Conservation (phyloP, 2,329 filamentous ascomycete genomes). For the Apiospora pterosperma region DNA sequence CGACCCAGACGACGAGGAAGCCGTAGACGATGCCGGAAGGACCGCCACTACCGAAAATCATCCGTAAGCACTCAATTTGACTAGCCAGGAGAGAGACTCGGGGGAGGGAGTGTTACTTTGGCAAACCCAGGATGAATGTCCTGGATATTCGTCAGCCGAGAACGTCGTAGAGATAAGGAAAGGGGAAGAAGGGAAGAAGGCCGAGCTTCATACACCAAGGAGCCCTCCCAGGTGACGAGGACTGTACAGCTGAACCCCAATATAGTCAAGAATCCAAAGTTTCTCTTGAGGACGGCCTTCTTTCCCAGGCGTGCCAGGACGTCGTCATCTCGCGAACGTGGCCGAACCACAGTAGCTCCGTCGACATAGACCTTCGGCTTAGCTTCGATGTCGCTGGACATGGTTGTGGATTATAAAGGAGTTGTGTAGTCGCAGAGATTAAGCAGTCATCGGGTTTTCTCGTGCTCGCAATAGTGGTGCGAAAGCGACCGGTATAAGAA, state of each 20-base stretch:
- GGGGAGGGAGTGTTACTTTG: neutral
- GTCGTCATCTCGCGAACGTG: slow-evolving; percentile 4
- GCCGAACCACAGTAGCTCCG: neutral
- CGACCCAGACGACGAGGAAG: slow-evolving; percentile 48
- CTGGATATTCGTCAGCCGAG: neutral
- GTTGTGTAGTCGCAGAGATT: neutral
- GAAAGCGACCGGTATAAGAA: neutral
- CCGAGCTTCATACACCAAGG: slow-evolving; percentile 17
- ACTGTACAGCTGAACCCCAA: slow-evolving; percentile 22
- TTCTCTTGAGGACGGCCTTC: slow-evolving; percentile 17
- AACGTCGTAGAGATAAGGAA: neutral
- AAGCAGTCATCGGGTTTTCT: neutral
- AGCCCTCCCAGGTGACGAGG: slow-evolving; percentile 21
- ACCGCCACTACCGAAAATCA: slow-evolving; percentile 13
- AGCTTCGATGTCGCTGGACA: neutral
- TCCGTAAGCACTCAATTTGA: neutral
- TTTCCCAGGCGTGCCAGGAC: slow-evolving; percentile 15
- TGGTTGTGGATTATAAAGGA: neutral
- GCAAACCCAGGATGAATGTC: neutral
- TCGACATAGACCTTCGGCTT: neutral
- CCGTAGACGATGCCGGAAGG: slow-evolving; percentile 47
- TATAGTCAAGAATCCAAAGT: slow-evolving; percentile 20
- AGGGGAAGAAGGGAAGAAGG: neutral
- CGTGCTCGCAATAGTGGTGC: neutral
- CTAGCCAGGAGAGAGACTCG: neutral